phyloP scores from a whole-genome alignment of 106 monocot genomes.

The Dendrobium catenatum region DNA sequence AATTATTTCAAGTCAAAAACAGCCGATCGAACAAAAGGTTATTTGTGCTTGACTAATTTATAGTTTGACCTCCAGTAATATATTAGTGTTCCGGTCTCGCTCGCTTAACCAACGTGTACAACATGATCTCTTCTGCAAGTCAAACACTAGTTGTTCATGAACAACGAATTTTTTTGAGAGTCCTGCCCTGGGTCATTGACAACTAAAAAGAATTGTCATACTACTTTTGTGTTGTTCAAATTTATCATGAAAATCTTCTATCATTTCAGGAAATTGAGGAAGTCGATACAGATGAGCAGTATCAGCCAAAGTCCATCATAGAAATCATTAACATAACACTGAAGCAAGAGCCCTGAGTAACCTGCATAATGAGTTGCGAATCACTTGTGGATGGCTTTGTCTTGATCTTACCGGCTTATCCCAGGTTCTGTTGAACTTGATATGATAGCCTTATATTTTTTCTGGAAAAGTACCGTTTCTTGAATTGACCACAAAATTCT shows the following conservation, averaged over 20 bases:
- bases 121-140: no score
- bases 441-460: background rate
- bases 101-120: no score
- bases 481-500: background rate
- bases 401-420: background rate
- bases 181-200: no score
- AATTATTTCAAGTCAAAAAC: no score
- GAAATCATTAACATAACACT: conserved; percentile 21
- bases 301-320: conserved; percentile 21
- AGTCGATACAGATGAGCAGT: conserved; percentile 26
- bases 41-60: no score
- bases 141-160: no score
- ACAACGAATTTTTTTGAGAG: no score
- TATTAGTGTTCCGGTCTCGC: no score
- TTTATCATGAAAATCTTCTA: background rate
- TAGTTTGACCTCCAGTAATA: no score
- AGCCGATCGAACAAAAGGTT: no score
- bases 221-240: no score
- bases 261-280: conserved; percentile 24
- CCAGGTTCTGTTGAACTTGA: background rate
- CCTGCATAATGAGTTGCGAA: background rate
- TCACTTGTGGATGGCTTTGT: background rate
- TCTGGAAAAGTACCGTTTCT: background rate
- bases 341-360: conserved; percentile 20
- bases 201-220: no score